Evolutionary conservation across 2,329 filamentous ascomycete species (phyloP).

Genomic region (Xylariaceae sp.): DNA sequence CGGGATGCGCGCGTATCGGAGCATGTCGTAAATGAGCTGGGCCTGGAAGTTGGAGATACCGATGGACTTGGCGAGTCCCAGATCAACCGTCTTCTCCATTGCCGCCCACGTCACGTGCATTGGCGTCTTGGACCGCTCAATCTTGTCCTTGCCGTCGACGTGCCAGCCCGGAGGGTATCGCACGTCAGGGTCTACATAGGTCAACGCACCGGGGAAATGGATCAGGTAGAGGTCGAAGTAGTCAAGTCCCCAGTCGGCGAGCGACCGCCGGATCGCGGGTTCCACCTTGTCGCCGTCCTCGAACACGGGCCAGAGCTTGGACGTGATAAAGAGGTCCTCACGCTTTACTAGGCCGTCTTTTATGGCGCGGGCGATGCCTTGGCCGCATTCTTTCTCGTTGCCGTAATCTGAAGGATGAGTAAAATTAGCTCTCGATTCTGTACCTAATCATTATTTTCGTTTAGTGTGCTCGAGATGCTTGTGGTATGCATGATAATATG

Average conservation of each 20-base stretch:
- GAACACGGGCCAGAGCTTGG: conserved; percentile 92
- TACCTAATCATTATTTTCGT: no score
- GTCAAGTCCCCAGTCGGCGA: conserved; percentile 77
- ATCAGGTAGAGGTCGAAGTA: conserved; percentile 90
- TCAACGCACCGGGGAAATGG: conserved; percentile 83
- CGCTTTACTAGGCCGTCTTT: conserved; percentile 77
- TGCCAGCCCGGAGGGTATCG: conserved; percentile 79
- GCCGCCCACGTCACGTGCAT: conserved; percentile 80
- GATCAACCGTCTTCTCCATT: conserved; percentile 70
- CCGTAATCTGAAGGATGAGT: conserved; percentile 61
- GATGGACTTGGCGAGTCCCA: conserved; percentile 67
- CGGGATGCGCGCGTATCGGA: conserved; percentile 70
- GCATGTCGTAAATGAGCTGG: conserved; percentile 71
- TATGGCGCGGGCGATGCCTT: conserved; percentile 75
- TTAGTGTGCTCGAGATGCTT: conserved; percentile 6
- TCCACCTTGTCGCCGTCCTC: conserved; percentile 75
- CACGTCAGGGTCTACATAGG: conserved; percentile 75
- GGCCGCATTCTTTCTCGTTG: conserved; percentile 73
- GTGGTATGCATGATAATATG: neutral
- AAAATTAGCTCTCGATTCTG: no score
- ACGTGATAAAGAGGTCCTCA: conserved; percentile 85
- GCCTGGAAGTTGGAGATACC: conserved; percentile 82
- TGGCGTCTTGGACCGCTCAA: conserved; percentile 62
- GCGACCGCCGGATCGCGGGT: conserved; percentile 71
- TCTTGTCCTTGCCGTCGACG: conserved; percentile 58